Evolutionary conservation across 106 monocot genomes (phyloP), one percentile per base, ranked within the genome.

Genomic region (Dioscorea dumetorum): DNA sequence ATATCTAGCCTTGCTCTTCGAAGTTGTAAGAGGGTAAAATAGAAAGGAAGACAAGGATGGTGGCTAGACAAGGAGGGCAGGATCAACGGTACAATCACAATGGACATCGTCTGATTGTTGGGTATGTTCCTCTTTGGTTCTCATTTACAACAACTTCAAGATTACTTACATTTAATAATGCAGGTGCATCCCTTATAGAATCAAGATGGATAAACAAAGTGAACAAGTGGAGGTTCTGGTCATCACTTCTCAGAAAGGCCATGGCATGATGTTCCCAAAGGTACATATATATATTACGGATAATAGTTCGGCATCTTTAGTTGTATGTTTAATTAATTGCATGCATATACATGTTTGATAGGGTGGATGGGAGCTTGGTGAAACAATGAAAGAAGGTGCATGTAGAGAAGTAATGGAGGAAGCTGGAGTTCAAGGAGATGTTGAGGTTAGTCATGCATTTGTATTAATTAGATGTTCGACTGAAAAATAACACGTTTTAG

Each of bases 291-390:
- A 41, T 41, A 41, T 41, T 41, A 41, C 54, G 18, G 41, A 41
- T 41, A 41, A 10, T 41, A 41, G 3, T 41, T 41, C 41, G 10
- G 6, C 5, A 41, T 6, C 41, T 8, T 41, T 41, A 41, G 6
- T 41, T 41, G 41, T 8, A 41, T 41, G 41, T 41, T 41, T 41
- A 41, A 41, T 6, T 41, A 10, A 41, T 8, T 10, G 41, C 41
- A 41, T 41, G 10, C 41, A 28, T 28, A 1, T 28, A 28, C 28
- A 28, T 28, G 41, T 41, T 41, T 41, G 58, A 54, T 72, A 93
- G 90, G 94, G 94, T 34, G 94, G 94, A 20, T 95, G 94, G 94
- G 94, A 95, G 53, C 49, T 21, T 19, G 87, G 88, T 66, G 94
- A 95, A 60, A 73, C 67, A 0, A 80, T 77, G 51, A 71, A 72